Evolutionary conservation across 169 alveolate species (phyloP).

Genomic region (Plasmodium yoelii): DNA sequence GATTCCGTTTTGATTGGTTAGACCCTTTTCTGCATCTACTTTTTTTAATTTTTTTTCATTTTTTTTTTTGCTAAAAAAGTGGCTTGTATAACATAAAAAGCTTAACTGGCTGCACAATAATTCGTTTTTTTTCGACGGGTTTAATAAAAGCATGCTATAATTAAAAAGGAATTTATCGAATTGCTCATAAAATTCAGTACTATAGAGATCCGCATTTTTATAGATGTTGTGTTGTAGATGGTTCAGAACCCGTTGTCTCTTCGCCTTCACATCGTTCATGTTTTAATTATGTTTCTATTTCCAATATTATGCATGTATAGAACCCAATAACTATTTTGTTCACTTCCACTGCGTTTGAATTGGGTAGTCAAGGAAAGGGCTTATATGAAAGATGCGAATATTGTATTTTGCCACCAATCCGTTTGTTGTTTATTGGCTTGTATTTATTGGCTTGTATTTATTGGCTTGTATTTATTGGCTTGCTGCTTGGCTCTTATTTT

Average conservation of each 20-base stretch:
- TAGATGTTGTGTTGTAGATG: slow-evolving; percentile 35
- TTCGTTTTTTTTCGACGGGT: slow-evolving; percentile 49
- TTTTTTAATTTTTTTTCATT: too few species aligned
- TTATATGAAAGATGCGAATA: not conserved
- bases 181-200: slow-evolving; percentile 43
- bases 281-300: not conserved
- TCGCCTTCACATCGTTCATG: slow-evolving; percentile 47
- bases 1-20: not conserved
- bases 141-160: slow-evolving; percentile 46
- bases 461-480: too few species aligned
- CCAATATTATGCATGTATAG: too few species aligned
- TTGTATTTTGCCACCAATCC: too few species aligned
- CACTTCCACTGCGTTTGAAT: not conserved
- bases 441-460: too few species aligned
- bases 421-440: too few species aligned
- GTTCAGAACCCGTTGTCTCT: slow-evolving; percentile 28
- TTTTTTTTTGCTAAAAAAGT: slow-evolving; percentile 6
- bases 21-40: not conserved
- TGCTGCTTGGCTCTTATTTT: too few species aligned
- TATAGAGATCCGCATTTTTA: slow-evolving; percentile 14
- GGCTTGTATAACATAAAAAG: slow-evolving; percentile 44
- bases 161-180: slow-evolving; percentile 57
- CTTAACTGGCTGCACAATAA: slow-evolving; percentile 34
- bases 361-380: not conserved
- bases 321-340: too few species aligned